Evolutionary conservation across 768 basidiomycete species (phyloP).

Genomic region (Boletus rubroflammeus): DNA sequence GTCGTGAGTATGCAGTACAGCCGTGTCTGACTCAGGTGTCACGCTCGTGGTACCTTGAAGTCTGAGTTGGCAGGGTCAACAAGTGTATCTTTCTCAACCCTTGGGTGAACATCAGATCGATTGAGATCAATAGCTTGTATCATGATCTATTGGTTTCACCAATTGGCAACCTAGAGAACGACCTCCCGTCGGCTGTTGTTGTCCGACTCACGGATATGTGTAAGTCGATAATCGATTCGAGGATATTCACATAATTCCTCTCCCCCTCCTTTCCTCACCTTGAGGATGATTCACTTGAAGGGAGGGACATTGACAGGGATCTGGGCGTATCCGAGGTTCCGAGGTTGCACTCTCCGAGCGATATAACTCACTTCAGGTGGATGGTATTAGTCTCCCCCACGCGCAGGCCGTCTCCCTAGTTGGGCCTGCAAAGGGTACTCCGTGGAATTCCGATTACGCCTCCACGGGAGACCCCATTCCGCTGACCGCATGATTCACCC

Average conservation of each 20-base stretch:
- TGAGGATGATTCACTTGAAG: background rate
- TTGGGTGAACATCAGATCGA: background rate
- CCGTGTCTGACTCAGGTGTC: background rate
- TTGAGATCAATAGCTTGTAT: slow-evolving; percentile 4
- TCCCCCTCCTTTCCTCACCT: background rate
- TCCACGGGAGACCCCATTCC: slow-evolving; percentile 4
- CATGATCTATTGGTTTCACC: slow-evolving; percentile 7
- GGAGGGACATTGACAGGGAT: background rate
- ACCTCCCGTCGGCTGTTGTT: slow-evolving; percentile 8
- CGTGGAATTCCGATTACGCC: slow-evolving; percentile 25
- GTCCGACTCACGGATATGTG: slow-evolving; percentile 8
- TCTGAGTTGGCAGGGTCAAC: slow-evolving; percentile 11
- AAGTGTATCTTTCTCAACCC: slow-evolving; percentile 9
- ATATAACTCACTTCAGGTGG: background rate
- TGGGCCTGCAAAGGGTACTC: slow-evolving; percentile 2
- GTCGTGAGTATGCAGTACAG: background rate
- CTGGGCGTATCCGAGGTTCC: background rate
- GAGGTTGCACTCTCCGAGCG: background rate
- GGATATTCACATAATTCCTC: background rate
- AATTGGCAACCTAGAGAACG: slow-evolving; percentile 2
- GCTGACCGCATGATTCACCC: slow-evolving; percentile 13
- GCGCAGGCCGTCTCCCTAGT: slow-evolving; percentile 1
- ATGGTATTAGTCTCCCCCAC: background rate
- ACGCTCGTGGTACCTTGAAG: background rate
- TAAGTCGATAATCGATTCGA: background rate